phyloP scores from a whole-genome alignment of 495 filamentous ascomycete genomes.

The Apiosordaria backusii region DNA sequence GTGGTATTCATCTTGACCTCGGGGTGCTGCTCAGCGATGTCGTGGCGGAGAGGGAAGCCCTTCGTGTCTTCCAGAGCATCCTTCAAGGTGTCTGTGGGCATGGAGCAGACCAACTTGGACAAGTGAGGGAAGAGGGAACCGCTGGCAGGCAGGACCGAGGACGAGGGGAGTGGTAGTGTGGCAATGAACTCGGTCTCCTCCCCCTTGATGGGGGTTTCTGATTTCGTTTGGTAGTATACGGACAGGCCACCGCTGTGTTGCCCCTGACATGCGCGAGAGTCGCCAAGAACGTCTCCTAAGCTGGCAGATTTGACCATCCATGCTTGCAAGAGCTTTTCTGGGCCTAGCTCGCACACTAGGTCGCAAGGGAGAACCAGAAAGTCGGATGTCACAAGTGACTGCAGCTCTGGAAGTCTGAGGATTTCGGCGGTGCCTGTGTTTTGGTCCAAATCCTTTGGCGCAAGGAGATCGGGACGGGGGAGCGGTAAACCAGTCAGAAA shows the following conservation, averaged over 20 bases:
- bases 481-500: constrained; percentile 76
- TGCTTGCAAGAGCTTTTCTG: constrained; percentile 73
- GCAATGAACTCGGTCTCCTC: constrained; percentile 89
- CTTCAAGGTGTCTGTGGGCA: constrained; percentile 80
- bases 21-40: constrained; percentile 65
- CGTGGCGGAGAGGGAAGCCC: constrained; percentile 65
- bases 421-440: constrained; percentile 86
- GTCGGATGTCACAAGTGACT: constrained; percentile 68
- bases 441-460: constrained; percentile 66
- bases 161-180: constrained; percentile 58
- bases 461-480: constrained; percentile 69
- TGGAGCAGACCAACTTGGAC: constrained; percentile 64
- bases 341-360: constrained; percentile 84
- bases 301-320: constrained; percentile 85
- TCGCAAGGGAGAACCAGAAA: constrained; percentile 93
- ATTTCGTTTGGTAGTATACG: constrained; percentile 86
- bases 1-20: constrained; percentile 72
- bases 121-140: constrained; percentile 61
- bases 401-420: constrained; percentile 74
- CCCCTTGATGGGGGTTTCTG: constrained; percentile 70
- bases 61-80: constrained; percentile 71
- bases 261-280: constrained; percentile 33
- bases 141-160: constrained; percentile 53
- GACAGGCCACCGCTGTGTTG: constrained; percentile 68
- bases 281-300: constrained; percentile 46